Evolutionary conservation across 306 rosid species (phyloP).

Genomic region (Citrullus amarus): DNA sequence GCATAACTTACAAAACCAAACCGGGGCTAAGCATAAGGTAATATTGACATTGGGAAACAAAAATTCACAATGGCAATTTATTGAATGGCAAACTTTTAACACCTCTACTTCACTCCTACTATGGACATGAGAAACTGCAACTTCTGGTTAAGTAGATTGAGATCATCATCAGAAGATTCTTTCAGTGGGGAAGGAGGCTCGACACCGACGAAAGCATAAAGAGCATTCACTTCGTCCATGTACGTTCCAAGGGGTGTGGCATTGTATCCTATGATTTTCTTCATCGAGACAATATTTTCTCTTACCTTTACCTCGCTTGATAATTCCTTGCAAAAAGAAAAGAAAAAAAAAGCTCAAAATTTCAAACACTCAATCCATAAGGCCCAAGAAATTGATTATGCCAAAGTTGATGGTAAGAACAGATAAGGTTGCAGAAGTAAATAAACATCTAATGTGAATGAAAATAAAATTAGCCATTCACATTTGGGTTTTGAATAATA

Average conservation of each 20-base stretch:
- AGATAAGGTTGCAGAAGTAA: background rate
- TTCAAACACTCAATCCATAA: background rate
- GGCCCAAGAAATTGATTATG: background rate
- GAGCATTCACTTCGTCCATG: constrained; percentile 56
- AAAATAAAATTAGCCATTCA: background rate
- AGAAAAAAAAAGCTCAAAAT: background rate
- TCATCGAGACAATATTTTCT: constrained; percentile 33
- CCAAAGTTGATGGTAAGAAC: background rate
- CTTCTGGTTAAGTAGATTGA: constrained; percentile 23
- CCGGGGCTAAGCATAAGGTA: background rate
- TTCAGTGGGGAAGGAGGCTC: constrained; percentile 38
- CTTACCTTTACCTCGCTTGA: constrained; percentile 31
- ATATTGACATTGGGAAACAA: background rate
- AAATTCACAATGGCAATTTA: background rate
- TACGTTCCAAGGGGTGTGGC: constrained; percentile 24
- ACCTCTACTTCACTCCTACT: constrained; percentile 40
- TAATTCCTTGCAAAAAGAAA: constrained; percentile 21
- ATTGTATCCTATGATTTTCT: constrained; percentile 50
- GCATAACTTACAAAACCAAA: constrained; percentile 2
- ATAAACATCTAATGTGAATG: background rate
- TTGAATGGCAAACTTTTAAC: background rate
- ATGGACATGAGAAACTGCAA: constrained; percentile 70
- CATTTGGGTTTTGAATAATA: background rate
- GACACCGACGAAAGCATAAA: constrained; percentile 60
- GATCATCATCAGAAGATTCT: constrained; percentile 15